Evolutionary conservation across 306 rosid genomes (phyloP).

Genomic region (Inga laurina): DNA sequence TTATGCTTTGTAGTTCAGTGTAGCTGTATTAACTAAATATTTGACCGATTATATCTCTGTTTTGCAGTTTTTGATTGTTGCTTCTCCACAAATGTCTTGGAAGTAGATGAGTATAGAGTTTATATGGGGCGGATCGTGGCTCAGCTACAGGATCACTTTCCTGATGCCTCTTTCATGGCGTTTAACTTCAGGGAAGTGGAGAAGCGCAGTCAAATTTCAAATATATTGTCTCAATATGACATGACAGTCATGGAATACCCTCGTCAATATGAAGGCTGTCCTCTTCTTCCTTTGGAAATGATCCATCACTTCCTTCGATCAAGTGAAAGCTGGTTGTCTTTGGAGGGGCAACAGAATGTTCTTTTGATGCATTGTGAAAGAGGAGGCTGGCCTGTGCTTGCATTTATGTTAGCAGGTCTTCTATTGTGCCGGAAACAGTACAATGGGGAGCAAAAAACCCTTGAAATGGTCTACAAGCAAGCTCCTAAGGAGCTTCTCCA

Average conservation of each 20-base stretch:
- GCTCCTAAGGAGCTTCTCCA: slow-evolving; percentile 91
- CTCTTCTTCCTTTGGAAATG: slow-evolving; percentile 90
- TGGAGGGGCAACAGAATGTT: slow-evolving; percentile 94
- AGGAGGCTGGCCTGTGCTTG: slow-evolving; percentile 98
- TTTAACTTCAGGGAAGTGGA: slow-evolving; percentile 96
- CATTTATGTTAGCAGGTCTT: slow-evolving; percentile 97
- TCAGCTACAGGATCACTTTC: slow-evolving; percentile 85
- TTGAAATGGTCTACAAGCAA: slow-evolving; percentile 97
- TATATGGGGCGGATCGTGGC: slow-evolving; percentile 84
- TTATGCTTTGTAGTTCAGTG: slow-evolving; percentile 17
- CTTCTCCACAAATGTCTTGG: slow-evolving; percentile 90
- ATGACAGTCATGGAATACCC: slow-evolving; percentile 99
- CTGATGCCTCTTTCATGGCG: slow-evolving; percentile 96
- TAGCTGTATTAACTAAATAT: slow-evolving; percentile 12
- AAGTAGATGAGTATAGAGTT: slow-evolving; percentile 83
- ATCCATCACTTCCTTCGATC: slow-evolving; percentile 94
- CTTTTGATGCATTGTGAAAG: slow-evolving; percentile 95
- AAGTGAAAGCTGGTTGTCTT: slow-evolving; percentile 95
- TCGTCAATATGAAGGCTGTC: slow-evolving; percentile 86
- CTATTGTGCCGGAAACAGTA: slow-evolving; percentile 82
- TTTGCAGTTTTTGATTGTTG: slow-evolving; percentile 94
- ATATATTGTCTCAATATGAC: slow-evolving; percentile 80
- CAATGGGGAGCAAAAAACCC: slow-evolving; percentile 88
- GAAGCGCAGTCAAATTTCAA: slow-evolving; percentile 77
- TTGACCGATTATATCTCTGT: slow-evolving; percentile 20